Evolutionary conservation across 106 monocot species (phyloP), one percentile per base, ranked within the genome.

Genomic region (Cymbidium sinense): DNA sequence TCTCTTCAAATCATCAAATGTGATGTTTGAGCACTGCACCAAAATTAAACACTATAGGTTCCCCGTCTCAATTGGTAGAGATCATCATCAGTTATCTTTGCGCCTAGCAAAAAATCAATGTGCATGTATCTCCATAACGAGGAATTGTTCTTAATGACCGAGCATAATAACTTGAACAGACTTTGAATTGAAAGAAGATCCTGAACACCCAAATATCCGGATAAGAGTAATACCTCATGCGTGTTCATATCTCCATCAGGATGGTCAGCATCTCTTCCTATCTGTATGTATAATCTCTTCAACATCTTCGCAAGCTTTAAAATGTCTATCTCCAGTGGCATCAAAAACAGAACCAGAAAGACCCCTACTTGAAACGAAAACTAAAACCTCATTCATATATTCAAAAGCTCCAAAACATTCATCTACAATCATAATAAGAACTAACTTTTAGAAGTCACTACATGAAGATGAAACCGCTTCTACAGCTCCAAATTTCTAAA

Each of bases 101-200:
- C 78, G 50, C 81, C 83, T 70, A 91, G 81, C 0, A 81, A 73
- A 20, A 78, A 77, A 17, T 70, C 79, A 44, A 96, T 86, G 31
- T 91, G 89, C 70, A 96, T 85, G 64, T 83, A 87, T 73, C 81
- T 89, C 93, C 93, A 96, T 28, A 93, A 75, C 30, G 85, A 77
- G 12, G 87, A 70, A 67, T 96, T 89, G 28, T 64, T 80, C 74
- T 72, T 67, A 27, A 96, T 82, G 15, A 87, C 80, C 4, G 36
- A 47, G 17, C 64, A 74, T 70, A 91, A 50, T 1, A 88, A 83
- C 77, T 82, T 96, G 78, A 91, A 96, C 5, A 93, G 93, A 77
- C 82, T 83, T 64, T 93, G 89, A 1, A 89, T 81, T 0, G 86
- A 83, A 25, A 96, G 87, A 44, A 93, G 86, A 70, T 91, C 93